These are phyloP conservation scores for Apiotrichum porosum DNA, from an alignment of 1,284 basidiomycete genomes.

Conservation along the genomic window DNA sequence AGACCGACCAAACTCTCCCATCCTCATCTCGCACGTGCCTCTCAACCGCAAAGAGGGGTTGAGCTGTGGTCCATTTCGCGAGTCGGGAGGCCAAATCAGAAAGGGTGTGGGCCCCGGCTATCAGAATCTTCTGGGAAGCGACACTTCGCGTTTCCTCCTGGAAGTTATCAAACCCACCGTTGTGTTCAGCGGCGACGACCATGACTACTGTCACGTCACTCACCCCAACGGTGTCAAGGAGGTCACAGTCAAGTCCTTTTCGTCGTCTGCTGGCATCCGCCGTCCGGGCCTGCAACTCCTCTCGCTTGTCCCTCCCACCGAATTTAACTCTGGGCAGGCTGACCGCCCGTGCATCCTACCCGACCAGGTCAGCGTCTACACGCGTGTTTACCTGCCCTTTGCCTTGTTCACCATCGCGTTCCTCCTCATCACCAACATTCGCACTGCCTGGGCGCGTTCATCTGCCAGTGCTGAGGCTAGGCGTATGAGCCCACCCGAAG, in stretches of 20 bases:
- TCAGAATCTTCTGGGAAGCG: conserved; percentile 69
- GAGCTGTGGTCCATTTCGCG: conserved; percentile 68
- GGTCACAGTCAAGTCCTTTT: conserved; percentile 78
- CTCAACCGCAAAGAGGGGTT: conserved; percentile 65
- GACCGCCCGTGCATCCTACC: conserved; percentile 65
- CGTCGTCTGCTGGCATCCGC: conserved; percentile 69
- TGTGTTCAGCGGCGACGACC: conserved; percentile 74
- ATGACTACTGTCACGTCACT: conserved; percentile 75
- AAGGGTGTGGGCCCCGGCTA: conserved; percentile 75
- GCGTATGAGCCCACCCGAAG: background rate
- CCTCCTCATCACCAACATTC: conserved; percentile 44
- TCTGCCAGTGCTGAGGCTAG: background rate
- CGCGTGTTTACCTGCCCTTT: conserved; percentile 57
- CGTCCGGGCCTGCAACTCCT: conserved; percentile 80
- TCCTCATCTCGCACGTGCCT: conserved; percentile 78
- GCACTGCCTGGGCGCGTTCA: conserved; percentile 26
- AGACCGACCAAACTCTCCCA: conserved; percentile 49
- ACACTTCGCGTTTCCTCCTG: conserved; percentile 66
- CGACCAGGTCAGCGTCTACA: conserved; percentile 61
- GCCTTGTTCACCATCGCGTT: conserved; percentile 50
- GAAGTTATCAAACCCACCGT: conserved; percentile 60
- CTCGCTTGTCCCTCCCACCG: conserved; percentile 57
- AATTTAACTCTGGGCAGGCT: conserved; percentile 46
- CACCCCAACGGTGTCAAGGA: conserved; percentile 57
- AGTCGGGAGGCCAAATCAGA: conserved; percentile 60